Percentiles rank a stretch among this genome's conserved stretches.
Evolutionary conservation across 2,329 filamentous ascomycete species (phyloP).

Genomic region (Endoconidiophora laricicola): DNA sequence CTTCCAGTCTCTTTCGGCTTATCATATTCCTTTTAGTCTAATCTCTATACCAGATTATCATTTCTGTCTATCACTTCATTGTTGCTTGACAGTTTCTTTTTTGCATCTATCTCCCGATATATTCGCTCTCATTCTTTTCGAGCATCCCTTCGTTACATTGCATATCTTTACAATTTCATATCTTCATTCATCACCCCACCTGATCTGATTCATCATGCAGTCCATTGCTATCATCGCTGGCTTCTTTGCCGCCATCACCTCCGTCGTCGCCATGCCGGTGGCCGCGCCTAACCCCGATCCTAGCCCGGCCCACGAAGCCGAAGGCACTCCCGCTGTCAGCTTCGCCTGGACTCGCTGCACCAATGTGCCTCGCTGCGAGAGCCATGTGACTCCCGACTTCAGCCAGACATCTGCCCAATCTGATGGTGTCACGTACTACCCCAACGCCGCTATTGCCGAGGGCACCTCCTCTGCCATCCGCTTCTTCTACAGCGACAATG

Average conservation of each 20-base stretch:
- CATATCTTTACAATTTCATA: neutral
- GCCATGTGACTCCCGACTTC: neutral
- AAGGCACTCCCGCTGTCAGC: neutral
- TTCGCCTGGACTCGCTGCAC: constrained; percentile 7
- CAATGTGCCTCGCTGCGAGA: constrained; percentile 5
- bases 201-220: neutral
- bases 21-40: neutral
- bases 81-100: neutral
- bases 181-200: neutral
- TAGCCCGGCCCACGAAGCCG: too few relatives aligned
- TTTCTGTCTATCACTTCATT: too few relatives aligned
- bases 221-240: neutral
- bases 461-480: neutral
- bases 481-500: constrained; percentile 2
- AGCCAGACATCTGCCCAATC: neutral
- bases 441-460: neutral
- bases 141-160: too few relatives aligned
- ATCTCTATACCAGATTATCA: too few relatives aligned
- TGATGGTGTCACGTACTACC: neutral
- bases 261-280: neutral
- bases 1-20: neutral
- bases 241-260: neutral
- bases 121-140: neutral
- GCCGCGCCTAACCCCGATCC: too few relatives aligned
- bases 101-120: neutral